A percentile compares a stretch with the other conserved stretches of the same genome.
Evolutionary conservation across 2,329 filamentous ascomycete genomes (phyloP).

Genomic region (Fusarium miscanthi): DNA sequence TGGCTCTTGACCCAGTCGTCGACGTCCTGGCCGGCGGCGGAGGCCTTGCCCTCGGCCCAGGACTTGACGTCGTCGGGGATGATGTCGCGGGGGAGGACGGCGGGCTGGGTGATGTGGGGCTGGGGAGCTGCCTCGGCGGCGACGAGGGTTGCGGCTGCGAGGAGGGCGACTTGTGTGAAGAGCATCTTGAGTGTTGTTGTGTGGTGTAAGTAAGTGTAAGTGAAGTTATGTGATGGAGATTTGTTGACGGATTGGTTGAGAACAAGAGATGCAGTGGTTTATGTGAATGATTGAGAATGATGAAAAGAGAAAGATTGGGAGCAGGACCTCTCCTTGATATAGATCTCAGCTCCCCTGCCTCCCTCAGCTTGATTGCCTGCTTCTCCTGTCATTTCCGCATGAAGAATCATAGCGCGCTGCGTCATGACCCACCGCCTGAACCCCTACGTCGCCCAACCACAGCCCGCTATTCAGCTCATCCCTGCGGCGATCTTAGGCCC

Average conservation of each 20-base stretch:
- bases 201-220: not conserved
- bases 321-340: constrained; percentile 27
- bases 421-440: constrained; percentile 8
- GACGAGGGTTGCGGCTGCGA: constrained; percentile 37
- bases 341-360: constrained; percentile 10
- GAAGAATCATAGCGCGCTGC: constrained; percentile 8
- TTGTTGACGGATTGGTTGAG: not conserved
- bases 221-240: not conserved
- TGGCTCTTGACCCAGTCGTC: constrained; percentile 26
- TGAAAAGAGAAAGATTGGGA: not conserved
- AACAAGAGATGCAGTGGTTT: not conserved
- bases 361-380: constrained; percentile 6
- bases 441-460: not conserved
- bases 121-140: constrained; percentile 22
- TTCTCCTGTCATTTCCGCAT: constrained; percentile 22
- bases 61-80: constrained; percentile 28
- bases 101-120: constrained; percentile 24
- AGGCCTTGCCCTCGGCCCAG: constrained; percentile 24
- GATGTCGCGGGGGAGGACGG: constrained; percentile 32
- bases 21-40: constrained; percentile 5
- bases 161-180: constrained; percentile 40
- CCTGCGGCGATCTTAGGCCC: constrained; percentile 16
- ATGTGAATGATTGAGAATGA: not conserved
- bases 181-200: constrained; percentile 32
- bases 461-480: not conserved